These are phyloP conservation scores for Boeremia lycopersici DNA, from an alignment of 2,329 filamentous ascomycete genomes.

Conservation along the genomic window DNA sequence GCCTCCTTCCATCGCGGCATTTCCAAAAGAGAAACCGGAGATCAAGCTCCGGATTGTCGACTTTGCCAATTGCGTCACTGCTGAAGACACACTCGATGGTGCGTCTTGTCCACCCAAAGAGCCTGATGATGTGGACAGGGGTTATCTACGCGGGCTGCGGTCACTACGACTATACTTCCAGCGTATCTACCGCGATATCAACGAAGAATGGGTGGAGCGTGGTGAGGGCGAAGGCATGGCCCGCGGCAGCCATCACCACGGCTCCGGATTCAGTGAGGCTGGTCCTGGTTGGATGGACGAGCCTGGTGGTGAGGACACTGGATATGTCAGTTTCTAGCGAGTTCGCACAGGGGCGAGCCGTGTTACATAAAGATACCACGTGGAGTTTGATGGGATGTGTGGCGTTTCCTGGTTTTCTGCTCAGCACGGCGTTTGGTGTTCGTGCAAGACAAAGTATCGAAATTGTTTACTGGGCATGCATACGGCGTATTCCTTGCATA, in stretches of 20 bases:
- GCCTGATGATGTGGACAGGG: slow-evolving; percentile 80
- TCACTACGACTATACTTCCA: slow-evolving; percentile 84
- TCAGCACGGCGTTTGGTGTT: slow-evolving; percentile 19
- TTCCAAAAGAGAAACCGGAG: slow-evolving; percentile 47
- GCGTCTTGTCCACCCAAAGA: slow-evolving; percentile 78
- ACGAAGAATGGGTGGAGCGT: slow-evolving; percentile 52
- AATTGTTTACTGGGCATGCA: slow-evolving; percentile 14
- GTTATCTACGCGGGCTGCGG: slow-evolving; percentile 84
- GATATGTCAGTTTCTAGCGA: slow-evolving; percentile 46
- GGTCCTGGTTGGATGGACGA: slow-evolving; percentile 45
- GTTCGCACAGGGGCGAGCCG: neutral
- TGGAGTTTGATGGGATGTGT: slow-evolving; percentile 3
- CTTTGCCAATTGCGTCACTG: slow-evolving; percentile 96
- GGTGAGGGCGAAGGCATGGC: slow-evolving; percentile 51
- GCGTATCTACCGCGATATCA: slow-evolving; percentile 80
- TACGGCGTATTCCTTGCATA: slow-evolving; percentile 8
- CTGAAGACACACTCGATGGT: slow-evolving; percentile 70
- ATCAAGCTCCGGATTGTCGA: slow-evolving; percentile 98
- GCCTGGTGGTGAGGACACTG: slow-evolving; percentile 41
- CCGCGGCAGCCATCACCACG: slow-evolving; percentile 35
- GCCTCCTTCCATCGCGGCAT: slow-evolving; percentile 15
- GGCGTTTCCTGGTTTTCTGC: slow-evolving; percentile 1
- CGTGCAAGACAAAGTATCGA: slow-evolving; percentile 16
- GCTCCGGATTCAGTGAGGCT: slow-evolving; percentile 41
- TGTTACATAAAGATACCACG: slow-evolving; percentile 3